Percentiles rank a stretch among this genome's conserved stretches.
phyloP scores from a whole-genome alignment of 2,329 filamentous ascomycete genomes.

The Calonectria ilicicola region DNA sequence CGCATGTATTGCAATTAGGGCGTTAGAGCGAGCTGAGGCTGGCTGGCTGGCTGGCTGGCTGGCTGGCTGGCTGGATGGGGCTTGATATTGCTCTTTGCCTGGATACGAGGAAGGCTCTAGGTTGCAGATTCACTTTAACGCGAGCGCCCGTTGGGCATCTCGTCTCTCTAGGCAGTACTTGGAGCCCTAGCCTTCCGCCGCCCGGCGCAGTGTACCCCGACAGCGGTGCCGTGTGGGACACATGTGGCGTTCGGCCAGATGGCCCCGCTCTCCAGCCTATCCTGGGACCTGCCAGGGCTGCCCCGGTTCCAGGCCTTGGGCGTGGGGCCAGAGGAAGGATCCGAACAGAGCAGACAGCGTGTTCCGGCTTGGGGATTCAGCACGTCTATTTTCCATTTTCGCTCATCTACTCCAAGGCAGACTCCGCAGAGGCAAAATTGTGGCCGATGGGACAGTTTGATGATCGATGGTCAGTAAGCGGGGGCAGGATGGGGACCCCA shows the following conservation, averaged over 20 bases:
- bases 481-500: slow-evolving; percentile 24
- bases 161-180: slow-evolving; percentile 10
- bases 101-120: not conserved
- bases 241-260: slow-evolving; percentile 41
- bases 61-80: not conserved
- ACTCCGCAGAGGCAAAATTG: slow-evolving; percentile 25
- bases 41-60: not conserved
- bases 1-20: not conserved
- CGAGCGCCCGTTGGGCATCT: not conserved
- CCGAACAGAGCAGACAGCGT: slow-evolving; percentile 14
- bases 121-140: not conserved
- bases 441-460: slow-evolving; percentile 20
- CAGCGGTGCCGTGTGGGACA: slow-evolving; percentile 37
- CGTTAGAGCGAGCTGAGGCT: not conserved
- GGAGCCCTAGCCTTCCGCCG: not conserved
- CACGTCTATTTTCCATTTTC: slow-evolving; percentile 23
- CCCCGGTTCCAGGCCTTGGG: slow-evolving; percentile 33
- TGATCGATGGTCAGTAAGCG: not conserved
- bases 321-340: slow-evolving; percentile 38
- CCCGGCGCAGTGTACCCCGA: slow-evolving; percentile 25
- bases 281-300: slow-evolving; percentile 33
- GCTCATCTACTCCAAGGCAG: slow-evolving; percentile 25
- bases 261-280: slow-evolving; percentile 35
- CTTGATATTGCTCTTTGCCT: not conserved
- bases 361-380: slow-evolving; percentile 9